These are phyloP conservation scores for Scheffersomyces quercinus DNA, from an alignment of 1,139 yeast genomes.

Conservation along the genomic window DNA sequence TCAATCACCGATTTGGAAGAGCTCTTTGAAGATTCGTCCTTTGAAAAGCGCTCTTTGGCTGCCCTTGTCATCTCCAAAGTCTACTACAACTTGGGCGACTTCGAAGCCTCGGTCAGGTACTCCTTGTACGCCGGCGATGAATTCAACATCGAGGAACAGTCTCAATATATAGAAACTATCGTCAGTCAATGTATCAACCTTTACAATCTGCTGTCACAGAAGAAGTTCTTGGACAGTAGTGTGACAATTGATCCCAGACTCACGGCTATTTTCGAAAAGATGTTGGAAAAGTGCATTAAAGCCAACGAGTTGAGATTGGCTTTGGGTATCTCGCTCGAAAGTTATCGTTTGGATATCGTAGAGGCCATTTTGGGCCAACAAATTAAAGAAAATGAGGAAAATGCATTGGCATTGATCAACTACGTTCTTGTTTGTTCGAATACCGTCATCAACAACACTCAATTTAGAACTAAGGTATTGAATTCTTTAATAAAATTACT, in stretches of 20 bases:
- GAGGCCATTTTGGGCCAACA: constrained; percentile 57
- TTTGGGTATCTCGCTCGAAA: constrained; percentile 87
- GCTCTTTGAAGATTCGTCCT: constrained; percentile 79
- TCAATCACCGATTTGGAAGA: constrained; percentile 85
- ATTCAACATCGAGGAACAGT: constrained; percentile 70
- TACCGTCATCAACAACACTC: constrained; percentile 55
- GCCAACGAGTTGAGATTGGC: constrained; percentile 78
- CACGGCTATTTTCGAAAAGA: constrained; percentile 72
- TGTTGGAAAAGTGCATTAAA: constrained; percentile 78
- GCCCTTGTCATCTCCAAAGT: constrained; percentile 93
- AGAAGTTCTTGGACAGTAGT: constrained; percentile 43
- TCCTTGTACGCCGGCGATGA: constrained; percentile 83
- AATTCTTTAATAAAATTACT: constrained; percentile 62
- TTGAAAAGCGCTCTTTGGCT: constrained; percentile 77
- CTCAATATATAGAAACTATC: constrained; percentile 92
- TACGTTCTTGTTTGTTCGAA: constrained; percentile 80
- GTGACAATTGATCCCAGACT: constrained; percentile 62
- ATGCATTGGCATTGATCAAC: constrained; percentile 57
- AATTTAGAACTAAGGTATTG: constrained; percentile 66
- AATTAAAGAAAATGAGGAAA: constrained; percentile 39
- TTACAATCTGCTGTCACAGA: constrained; percentile 68
- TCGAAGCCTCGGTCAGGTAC: constrained; percentile 84
- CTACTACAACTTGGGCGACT: constrained; percentile 93
- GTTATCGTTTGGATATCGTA: constrained; percentile 82
- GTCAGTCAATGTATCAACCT: constrained; percentile 89